These are phyloP conservation scores for Lepiota venenata DNA, from an alignment of 768 basidiomycete genomes.

Conservation along the genomic window DNA sequence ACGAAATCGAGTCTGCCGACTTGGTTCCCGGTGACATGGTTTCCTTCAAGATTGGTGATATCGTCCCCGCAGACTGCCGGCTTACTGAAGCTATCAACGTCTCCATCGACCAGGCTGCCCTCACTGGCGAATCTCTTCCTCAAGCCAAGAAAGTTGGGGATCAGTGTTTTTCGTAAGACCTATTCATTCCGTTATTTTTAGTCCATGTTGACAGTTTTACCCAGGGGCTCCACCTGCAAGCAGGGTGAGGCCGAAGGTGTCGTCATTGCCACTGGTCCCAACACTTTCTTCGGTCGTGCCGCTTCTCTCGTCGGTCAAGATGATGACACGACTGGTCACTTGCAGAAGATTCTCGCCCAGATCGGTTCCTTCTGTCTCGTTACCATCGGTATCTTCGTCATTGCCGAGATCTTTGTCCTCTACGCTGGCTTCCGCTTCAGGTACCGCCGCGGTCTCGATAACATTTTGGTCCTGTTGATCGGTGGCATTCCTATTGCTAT, in stretches of 20 bases:
- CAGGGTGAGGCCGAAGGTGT: constrained; percentile 99
- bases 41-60: constrained; percentile 98
- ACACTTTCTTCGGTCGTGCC: constrained; percentile 99
- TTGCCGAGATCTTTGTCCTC: constrained; percentile 91
- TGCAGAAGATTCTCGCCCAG: constrained; percentile 98
- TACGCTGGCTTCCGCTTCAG: constrained; percentile 89
- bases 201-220: not conserved
- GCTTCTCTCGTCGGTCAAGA: constrained; percentile 97
- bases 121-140: constrained; percentile 96
- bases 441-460: constrained; percentile 95
- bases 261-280: constrained; percentile 96
- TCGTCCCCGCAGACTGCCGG: constrained; percentile 97
- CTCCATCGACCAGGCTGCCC: constrained; percentile 96
- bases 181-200: constrained; percentile 8
- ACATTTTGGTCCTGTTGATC: constrained; percentile 97
- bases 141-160: constrained; percentile 89
- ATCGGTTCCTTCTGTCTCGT: constrained; percentile 98
- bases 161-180: constrained; percentile 94
- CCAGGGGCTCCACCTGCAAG: constrained; percentile 96
- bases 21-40: constrained; percentile 97
- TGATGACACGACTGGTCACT: constrained; percentile 96
- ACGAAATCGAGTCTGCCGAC: constrained; percentile 84
- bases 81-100: constrained; percentile 96
- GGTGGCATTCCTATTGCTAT: constrained; percentile 99
- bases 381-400: constrained; percentile 92